Conservation (phyloP, 1,139 yeast species). For the Suhomyces maxii region DNA sequence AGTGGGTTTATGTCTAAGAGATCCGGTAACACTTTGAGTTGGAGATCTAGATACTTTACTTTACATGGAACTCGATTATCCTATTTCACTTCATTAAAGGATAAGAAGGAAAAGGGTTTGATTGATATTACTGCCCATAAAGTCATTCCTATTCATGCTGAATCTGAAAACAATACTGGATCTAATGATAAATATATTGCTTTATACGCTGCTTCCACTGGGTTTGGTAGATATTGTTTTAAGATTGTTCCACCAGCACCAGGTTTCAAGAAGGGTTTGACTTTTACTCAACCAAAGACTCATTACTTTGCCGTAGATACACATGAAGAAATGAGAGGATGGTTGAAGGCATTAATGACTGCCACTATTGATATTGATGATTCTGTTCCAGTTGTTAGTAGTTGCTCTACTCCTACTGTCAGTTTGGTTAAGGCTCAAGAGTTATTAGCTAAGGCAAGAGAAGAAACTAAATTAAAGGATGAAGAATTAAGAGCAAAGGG, state of each 20-base stretch:
- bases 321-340: slow-evolving; percentile 85
- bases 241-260: slow-evolving; percentile 97
- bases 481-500: slow-evolving; percentile 49
- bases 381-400: slow-evolving; percentile 87
- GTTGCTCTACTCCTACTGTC: slow-evolving; percentile 93
- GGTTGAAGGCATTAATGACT: slow-evolving; percentile 95
- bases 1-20: slow-evolving; percentile 97
- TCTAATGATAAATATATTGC: slow-evolving; percentile 77
- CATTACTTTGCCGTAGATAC: slow-evolving; percentile 96
- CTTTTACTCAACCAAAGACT: slow-evolving; percentile 93
- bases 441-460: slow-evolving; percentile 76
- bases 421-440: slow-evolving; percentile 85
- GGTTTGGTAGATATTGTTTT: slow-evolving; percentile 89
- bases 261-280: slow-evolving; percentile 90
- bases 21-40: slow-evolving; percentile 77
- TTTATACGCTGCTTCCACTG: slow-evolving; percentile 87
- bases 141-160: slow-evolving; percentile 61
- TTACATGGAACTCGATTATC: slow-evolving; percentile 91
- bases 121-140: slow-evolving; percentile 95
- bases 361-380: slow-evolving; percentile 97
- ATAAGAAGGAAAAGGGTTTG: slow-evolving; percentile 82
- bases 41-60: slow-evolving; percentile 89
- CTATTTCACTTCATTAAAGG: slow-evolving; percentile 78
- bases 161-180: slow-evolving; percentile 58
- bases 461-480: slow-evolving; percentile 64